Base-by-base conservation (phyloP, 106 monocot genomes). In the Amphibolis antarctica region DNA sequence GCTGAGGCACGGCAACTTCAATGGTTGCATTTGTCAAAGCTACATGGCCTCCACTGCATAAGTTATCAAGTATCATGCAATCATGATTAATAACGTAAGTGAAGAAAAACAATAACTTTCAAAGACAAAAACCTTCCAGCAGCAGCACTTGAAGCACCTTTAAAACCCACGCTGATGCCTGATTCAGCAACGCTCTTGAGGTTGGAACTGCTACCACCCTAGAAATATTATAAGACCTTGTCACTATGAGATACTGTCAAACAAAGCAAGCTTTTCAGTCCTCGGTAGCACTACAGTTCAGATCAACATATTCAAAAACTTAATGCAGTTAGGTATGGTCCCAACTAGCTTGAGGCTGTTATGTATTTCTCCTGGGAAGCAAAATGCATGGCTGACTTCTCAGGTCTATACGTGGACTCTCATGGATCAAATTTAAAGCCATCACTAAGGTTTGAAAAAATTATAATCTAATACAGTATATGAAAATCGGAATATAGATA, bases 1-100 rank as follows among this genome's bases (percentile, higher is more conserved):
- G 74, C 17, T 65, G 63, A 65, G 91, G 91, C 73, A 91, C 78
- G 12, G 70, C 66, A 31, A 83, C 67, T 76, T 79, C 80, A 6
- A 74, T 52, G 27, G 69, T 77, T 53, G 59, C 75, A 65, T 44
- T 77, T 69, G 71, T 46, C 47, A 50, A 13, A 57, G 65, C 24
- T 23, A 64, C 22, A 43, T 76, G 80, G 28, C 44, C 70, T 73
- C 53, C 73, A 69, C 91, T 83, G 74, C 23, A 29, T 4, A 55
- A 9, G 54, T 31, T 44, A 49, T 21, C 30, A 60, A 74, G 13
- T 12, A 28, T 55, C 13, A 3, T 49, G n/a, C n/a, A 10, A 43
- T 28, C 36, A 67, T 43, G 14, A 66, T 44, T 17, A 18, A 26
- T n/a, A 13, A 53, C 28, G 0, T 68, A 44, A 55, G 58, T 22